Conservation (phyloP, 306 rosid species). For the Bauhinia variegata region DNA sequence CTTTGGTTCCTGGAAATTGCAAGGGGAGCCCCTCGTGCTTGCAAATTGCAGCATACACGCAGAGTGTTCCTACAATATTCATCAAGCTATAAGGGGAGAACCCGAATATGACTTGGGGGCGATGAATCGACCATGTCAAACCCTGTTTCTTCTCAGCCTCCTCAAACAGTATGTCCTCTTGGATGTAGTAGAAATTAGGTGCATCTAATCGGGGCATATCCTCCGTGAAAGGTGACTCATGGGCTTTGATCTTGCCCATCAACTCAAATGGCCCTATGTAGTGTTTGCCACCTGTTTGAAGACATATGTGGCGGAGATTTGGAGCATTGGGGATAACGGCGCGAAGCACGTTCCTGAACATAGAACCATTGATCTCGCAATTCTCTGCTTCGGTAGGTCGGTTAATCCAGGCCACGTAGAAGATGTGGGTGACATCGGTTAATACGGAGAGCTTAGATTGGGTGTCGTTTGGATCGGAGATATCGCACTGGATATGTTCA, state of each 20-base stretch:
- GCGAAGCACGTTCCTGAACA: constrained; percentile 57
- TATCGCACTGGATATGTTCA: constrained; percentile 71
- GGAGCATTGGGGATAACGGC: constrained; percentile 64
- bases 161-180: constrained; percentile 56
- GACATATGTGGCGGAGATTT: constrained; percentile 69
- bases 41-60: constrained; percentile 73
- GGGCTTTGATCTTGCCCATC: constrained; percentile 33
- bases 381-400: constrained; percentile 59
- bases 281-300: constrained; percentile 71
- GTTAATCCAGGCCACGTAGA: constrained; percentile 62
- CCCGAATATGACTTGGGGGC: constrained; percentile 59
- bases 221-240: constrained; percentile 73
- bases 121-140: constrained; percentile 65
- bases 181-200: constrained; percentile 65
- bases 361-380: constrained; percentile 59
- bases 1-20: constrained; percentile 60
- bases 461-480: constrained; percentile 58
- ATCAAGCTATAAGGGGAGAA: constrained; percentile 74
- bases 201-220: constrained; percentile 59
- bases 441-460: constrained; percentile 58
- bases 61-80: constrained; percentile 55
- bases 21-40: constrained; percentile 62
- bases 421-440: constrained; percentile 70
- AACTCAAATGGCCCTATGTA: constrained; percentile 59
- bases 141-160: constrained; percentile 55